Evolutionary conservation across 2,329 filamentous ascomycete species (phyloP), one percentile per base, ranked within the genome.

Genomic region (Sordariomycetes sp.): DNA sequence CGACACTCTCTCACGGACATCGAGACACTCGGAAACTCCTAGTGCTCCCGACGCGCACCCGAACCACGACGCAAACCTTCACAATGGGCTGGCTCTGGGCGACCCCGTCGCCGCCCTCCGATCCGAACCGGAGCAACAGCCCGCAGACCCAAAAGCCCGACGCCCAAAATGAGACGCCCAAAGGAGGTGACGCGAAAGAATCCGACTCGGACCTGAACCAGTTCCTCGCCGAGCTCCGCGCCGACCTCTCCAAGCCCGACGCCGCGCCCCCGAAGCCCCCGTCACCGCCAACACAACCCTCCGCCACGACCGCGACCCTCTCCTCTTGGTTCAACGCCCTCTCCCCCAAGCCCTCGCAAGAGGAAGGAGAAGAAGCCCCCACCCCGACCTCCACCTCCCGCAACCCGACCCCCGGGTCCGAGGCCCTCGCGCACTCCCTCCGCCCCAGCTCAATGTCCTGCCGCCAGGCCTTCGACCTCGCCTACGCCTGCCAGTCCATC

Each of bases 401-500:
- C 54, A 60, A 52, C 48, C 17, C 48, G 2, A 56, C 67, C 8
- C 67, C 71, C 12, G 61, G 61, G 53, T 65, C 66, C 60, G 71
- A 75, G 61, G 70, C 76, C 59, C 69, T 87, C 59, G 80, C 84
- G 62, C 82, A 89, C 62, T 81, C 84, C 61, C 76, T 89, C 55
- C 87, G 94, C 60, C 89, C 90, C 0, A 84, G 84, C 50, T 82
- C 79, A 56, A 94, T 97, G 86, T 91, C 87, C 66, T 97, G 94
- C 76, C 86, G 89, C 55, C 79, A 86, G 60, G 87, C 90, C 64
- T 97, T 99, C 74, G 94, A 99, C 74, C 80, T 84, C 61, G 91
- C 92, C 59, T 96, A 92, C 80, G 89, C 92, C 76, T 99, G 94
- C 79, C 89, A 94, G 68, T 90, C 87, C 0, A 77, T 96, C 10